Evolutionary conservation across 495 filamentous ascomycete genomes (phyloP), one percentile per base, ranked within the genome.

Genomic region (Penicillium psychrofluorescens): DNA sequence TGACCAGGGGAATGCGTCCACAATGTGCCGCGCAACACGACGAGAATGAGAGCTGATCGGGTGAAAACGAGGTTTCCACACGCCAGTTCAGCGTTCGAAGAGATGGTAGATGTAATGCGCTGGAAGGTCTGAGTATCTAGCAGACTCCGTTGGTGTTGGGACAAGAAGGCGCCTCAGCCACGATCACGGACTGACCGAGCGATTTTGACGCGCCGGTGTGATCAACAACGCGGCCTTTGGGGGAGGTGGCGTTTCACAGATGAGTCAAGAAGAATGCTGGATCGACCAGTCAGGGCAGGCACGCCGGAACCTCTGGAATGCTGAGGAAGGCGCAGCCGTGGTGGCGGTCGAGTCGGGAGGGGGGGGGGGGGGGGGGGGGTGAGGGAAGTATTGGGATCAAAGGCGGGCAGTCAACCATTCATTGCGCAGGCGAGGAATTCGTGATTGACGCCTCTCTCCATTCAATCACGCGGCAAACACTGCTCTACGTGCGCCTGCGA

Each of bases 1-100:
- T 77, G 48, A 54, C 61, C 40, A 40, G 40, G 15, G 45, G 51
- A 55, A 58, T 58, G 54, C 51, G 55, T 15, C 54, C 35, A 34
- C 32, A 39, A 43, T 11, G 38, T 48, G 42, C 41, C 33, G 48
- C 40, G 38, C 43, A 52, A 50, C 40, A 49, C 49, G 40, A 44
- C 34, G 36, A 55, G 45, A 57, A 58, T 51, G 43, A 50, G 30
- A 49, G 41, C 22, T 22, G 22, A 6, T 39, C 28, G 39, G 13
- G 45, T 48, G 29, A 29, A 29, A 28, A 29, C 16, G 29, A 36
- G 29, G 34, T 40, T 40, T 41, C 38, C 40, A n/a, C 38, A 37
- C 35, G 6, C 4, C 11, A 44, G 33, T 1, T 10, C 22, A 29
- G 29, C 35, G 13, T 30, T 11, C 36, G 2, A 10, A 13, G 12